Percentiles rank a stretch among this genome's conserved stretches.
These are phyloP conservation scores for Nidularia sp. DNA, from an alignment of 768 basidiomycete genomes.

Conservation along the genomic window DNA sequence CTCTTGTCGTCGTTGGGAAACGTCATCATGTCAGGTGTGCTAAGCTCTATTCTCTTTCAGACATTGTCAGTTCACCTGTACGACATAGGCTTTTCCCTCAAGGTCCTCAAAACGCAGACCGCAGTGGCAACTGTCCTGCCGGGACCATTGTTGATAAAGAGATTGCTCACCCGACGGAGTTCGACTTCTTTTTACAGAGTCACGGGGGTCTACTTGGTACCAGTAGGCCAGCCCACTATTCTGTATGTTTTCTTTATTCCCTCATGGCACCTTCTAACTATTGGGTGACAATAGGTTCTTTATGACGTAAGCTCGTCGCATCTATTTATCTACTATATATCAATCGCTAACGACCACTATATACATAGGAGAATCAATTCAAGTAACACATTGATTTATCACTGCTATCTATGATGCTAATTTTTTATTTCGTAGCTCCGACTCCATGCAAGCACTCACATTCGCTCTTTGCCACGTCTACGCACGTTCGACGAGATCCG, in stretches of 20 bases:
- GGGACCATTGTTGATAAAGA: constrained; percentile 76
- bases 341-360: not conserved
- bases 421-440: constrained; percentile 33
- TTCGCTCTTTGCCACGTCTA: constrained; percentile 77
- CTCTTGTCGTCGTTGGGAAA: constrained; percentile 78
- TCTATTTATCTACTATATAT: not conserved
- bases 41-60: not conserved
- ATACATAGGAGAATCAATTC: constrained; percentile 43
- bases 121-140: constrained; percentile 69
- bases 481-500: constrained; percentile 71
- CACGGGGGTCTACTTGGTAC: constrained; percentile 79
- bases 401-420: not conserved
- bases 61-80: not conserved
- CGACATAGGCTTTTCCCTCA: constrained; percentile 27
- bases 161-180: constrained; percentile 66
- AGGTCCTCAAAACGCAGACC: constrained; percentile 42
- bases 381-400: constrained; percentile 29
- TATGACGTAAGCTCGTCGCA: not conserved
- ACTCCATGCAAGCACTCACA: constrained; percentile 61
- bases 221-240: constrained; percentile 47
- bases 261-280: not conserved
- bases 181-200: constrained; percentile 76
- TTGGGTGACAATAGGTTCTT: constrained; percentile 3
- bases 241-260: constrained; percentile 15
- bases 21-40: constrained; percentile 55